Conservation (phyloP, 1,284 basidiomycete genomes). For the Cutaneotrichosporon mucoides region DNA sequence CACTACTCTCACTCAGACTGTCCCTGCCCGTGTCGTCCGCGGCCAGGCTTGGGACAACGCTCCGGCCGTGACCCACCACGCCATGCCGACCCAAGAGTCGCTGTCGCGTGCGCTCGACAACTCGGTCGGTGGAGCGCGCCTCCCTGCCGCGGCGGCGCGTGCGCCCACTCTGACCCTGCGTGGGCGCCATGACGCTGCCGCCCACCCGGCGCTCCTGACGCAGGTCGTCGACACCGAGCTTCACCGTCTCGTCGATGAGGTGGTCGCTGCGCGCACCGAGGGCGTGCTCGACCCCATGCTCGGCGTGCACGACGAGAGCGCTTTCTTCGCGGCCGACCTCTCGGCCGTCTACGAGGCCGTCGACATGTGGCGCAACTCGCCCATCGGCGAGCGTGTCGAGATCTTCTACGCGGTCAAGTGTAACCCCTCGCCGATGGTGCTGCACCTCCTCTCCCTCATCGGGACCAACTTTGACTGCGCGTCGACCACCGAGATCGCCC, state of each 20-base stretch:
- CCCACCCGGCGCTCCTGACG: conserved; percentile 25
- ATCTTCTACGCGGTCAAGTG: conserved; percentile 97
- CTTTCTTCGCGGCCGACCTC: conserved; percentile 95
- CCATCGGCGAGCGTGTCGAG: conserved; percentile 69
- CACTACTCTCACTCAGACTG: conserved; percentile 21
- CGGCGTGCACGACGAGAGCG: conserved; percentile 61
- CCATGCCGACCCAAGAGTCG: conserved; percentile 19
- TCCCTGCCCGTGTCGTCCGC: conserved; percentile 14
- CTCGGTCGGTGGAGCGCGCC: conserved; percentile 24
- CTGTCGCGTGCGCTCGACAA: conserved; percentile 39
- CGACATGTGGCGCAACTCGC: conserved; percentile 71
- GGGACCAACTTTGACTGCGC: conserved; percentile 97
- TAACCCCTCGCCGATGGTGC: conserved; percentile 92
- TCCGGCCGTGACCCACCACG: neutral
- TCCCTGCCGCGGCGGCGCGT: conserved; percentile 21
- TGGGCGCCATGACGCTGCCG: neutral
- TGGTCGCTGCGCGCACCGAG: conserved; percentile 26
- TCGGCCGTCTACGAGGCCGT: conserved; percentile 83
- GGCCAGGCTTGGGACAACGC: conserved; percentile 15
- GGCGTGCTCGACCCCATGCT: conserved; percentile 10
- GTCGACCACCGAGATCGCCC: conserved; percentile 89
- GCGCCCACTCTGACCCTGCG: conserved; percentile 6
- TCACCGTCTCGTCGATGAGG: conserved; percentile 33
- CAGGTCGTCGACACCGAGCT: conserved; percentile 30
- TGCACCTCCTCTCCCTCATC: conserved; percentile 82